A percentile compares a stretch with the other conserved stretches of the same genome.
These are phyloP conservation scores for Medicago lupulina DNA, from an alignment of 306 rosid genomes.

Conservation along the genomic window DNA sequence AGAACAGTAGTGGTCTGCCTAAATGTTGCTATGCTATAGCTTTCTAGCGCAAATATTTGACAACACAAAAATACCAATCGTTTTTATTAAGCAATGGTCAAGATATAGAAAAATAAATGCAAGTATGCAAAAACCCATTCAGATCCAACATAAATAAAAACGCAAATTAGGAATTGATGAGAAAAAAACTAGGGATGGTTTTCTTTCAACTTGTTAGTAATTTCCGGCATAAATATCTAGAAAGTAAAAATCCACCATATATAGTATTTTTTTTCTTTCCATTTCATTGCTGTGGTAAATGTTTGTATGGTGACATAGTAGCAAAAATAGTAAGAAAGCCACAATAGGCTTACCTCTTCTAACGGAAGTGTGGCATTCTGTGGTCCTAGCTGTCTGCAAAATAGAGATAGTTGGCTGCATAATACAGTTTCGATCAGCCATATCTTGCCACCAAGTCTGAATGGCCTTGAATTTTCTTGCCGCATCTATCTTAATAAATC, in stretches of 20 bases:
- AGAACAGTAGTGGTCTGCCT: not conserved
- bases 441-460: conserved; percentile 94
- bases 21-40: not conserved
- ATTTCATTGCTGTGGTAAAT: conserved; percentile 10
- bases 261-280: not conserved
- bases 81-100: conserved; percentile 9
- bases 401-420: conserved; percentile 48
- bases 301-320: not conserved
- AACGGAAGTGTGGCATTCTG: conserved; percentile 35
- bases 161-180: not conserved
- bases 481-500: conserved; percentile 59
- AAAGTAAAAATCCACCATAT: conserved; percentile 19
- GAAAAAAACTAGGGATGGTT: not conserved
- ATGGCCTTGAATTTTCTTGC: conserved; percentile 76
- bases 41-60: not conserved
- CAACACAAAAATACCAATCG: not conserved
- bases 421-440: conserved; percentile 69
- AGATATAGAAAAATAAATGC: conserved; percentile 2
- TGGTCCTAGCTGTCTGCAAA: conserved; percentile 39
- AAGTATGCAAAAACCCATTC: conserved; percentile 10
- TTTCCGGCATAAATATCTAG: conserved; percentile 9
- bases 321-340: conserved; percentile 28
- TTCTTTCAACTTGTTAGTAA: not conserved
- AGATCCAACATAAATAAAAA: conserved; percentile 3
- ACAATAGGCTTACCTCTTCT: conserved; percentile 54